These are phyloP conservation scores for Ampelomyces quisqualis DNA, from an alignment of 2,329 filamentous ascomycete genomes.

Conservation along the genomic window DNA sequence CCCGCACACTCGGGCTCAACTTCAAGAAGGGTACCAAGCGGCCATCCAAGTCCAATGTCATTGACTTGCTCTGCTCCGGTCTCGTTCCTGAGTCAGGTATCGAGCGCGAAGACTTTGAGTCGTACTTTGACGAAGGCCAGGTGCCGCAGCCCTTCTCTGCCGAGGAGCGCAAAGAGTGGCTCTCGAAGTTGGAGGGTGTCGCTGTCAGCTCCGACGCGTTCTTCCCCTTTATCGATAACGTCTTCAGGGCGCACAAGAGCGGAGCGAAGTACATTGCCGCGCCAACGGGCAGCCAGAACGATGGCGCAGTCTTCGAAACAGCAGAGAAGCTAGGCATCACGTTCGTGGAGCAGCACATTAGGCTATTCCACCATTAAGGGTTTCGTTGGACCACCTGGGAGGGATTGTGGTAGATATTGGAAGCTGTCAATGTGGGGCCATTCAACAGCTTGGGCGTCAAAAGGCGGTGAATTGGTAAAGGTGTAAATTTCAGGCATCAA, in stretches of 20 bases:
- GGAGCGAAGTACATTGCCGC: constrained; percentile 96
- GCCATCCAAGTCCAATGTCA: constrained; percentile 96
- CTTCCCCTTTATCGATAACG: constrained; percentile 98
- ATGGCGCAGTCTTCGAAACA: constrained; percentile 77
- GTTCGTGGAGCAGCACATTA: constrained; percentile 91
- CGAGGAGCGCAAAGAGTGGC: constrained; percentile 84
- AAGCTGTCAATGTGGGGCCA: no score
- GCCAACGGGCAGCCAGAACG: constrained; percentile 86
- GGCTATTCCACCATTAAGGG: constrained; percentile 88
- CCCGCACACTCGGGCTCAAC: constrained; percentile 80
- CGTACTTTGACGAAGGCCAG: constrained; percentile 73
- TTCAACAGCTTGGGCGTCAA: no score
- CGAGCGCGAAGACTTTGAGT: constrained; percentile 84
- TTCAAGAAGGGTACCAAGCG: constrained; percentile 99
- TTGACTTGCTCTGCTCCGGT: constrained; percentile 90
- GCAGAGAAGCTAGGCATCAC: constrained; percentile 89
- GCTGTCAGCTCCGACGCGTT: constrained; percentile 94
- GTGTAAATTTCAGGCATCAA: constrained; percentile 5
- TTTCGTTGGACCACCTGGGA: no score
- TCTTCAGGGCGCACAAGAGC: constrained; percentile 84
- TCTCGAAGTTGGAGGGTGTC: constrained; percentile 76
- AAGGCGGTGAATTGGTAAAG: no score
- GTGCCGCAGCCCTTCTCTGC: constrained; percentile 79
- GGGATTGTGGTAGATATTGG: background rate
- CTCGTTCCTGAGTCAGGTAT: constrained; percentile 79